phyloP scores from a whole-genome alignment of 2,329 filamentous ascomycete genomes.

The Apiospora kogelbergensis region DNA sequence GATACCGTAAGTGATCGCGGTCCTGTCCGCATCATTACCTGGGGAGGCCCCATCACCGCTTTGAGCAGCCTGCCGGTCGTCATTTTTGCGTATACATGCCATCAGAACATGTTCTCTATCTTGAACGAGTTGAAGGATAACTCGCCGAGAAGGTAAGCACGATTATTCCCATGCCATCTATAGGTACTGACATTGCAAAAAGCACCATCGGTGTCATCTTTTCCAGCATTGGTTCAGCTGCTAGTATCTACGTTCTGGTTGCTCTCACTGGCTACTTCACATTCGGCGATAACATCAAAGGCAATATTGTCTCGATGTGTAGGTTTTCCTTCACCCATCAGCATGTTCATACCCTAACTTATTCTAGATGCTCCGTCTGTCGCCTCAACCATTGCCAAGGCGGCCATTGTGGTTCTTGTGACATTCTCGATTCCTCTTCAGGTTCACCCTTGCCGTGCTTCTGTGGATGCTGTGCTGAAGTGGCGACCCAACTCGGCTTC shows the following conservation, averaged over 20 bases:
- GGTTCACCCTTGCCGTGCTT: conserved; percentile 94
- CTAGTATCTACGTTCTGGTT: conserved; percentile 82
- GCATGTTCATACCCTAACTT: not conserved
- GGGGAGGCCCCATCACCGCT: conserved; percentile 75
- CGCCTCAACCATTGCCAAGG: conserved; percentile 87
- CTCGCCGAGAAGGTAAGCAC: conserved; percentile 56
- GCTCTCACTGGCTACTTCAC: conserved; percentile 95
- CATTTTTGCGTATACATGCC: conserved; percentile 98
- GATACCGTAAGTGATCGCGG: conserved; percentile 75
- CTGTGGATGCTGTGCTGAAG: conserved; percentile 87
- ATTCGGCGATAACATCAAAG: conserved; percentile 84
- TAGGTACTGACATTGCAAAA: conserved; percentile 30
- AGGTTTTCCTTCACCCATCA: conserved; percentile 36
- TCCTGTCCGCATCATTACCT: conserved; percentile 72
- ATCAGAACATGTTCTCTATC: conserved; percentile 99
- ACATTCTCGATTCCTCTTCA: conserved; percentile 96
- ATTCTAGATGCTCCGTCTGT: conserved; percentile 65
- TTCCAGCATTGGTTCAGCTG: conserved; percentile 85
- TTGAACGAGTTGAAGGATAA: conserved; percentile 91
- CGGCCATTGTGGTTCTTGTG: conserved; percentile 92
- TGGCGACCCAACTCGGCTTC: conserved; percentile 68
- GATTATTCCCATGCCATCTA: not conserved
- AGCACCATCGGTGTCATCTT: conserved; percentile 77
- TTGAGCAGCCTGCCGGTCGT: conserved; percentile 90
- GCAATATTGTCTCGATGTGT: conserved; percentile 95